Evolutionary conservation across 306 rosid species (phyloP), one percentile per base, ranked within the genome.

Genomic region (Quercus bicolor): DNA sequence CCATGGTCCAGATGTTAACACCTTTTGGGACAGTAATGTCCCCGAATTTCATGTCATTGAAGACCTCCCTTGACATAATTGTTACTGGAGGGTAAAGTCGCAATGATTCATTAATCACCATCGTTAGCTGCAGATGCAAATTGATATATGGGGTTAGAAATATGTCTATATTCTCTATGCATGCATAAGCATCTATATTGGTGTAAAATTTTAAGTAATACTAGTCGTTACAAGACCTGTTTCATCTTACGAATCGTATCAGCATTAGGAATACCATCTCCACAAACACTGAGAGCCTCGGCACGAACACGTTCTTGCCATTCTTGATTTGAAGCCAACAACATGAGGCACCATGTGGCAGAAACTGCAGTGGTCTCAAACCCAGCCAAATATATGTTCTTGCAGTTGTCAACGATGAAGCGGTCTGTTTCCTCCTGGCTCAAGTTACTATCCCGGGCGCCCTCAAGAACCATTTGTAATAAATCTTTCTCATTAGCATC

Each of bases 271-370:
- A 24, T 66, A 3, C 61, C 61, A 14, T 78, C 83, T 3, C 26
- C 54, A 74, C 86, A 85, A 53, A 81, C 62, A 33, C 84, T 70
- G 13, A 52, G 33, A 20, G 68, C 82, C 86, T 85, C 80, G 11
- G 80, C 77, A 1, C 86, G 86, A 52, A 77, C 86, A 15, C 88
- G 85, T 14, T 79, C 75, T 43, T 83, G 91, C 89, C 91, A 88
- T 14, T 70, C 80, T 69, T 79, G 91, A 66, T 85, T 83, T 65
- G 78, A 76, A 66, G 91, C 91, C 64, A 85, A 40, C 59, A 88
- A 66, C 84, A 88, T 84, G 72, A 88, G 83, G 59, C 80, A 79
- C 89, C 88, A 88, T 24, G 79, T 65, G 23, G 86, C 82, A 31
- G 83, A 18, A 69, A 88, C 81, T 26, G 88, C 89, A 21, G 88